These are phyloP conservation scores for Fusarium sp. DNA, from an alignment of 2,329 filamentous ascomycete genomes.

Conservation along the genomic window DNA sequence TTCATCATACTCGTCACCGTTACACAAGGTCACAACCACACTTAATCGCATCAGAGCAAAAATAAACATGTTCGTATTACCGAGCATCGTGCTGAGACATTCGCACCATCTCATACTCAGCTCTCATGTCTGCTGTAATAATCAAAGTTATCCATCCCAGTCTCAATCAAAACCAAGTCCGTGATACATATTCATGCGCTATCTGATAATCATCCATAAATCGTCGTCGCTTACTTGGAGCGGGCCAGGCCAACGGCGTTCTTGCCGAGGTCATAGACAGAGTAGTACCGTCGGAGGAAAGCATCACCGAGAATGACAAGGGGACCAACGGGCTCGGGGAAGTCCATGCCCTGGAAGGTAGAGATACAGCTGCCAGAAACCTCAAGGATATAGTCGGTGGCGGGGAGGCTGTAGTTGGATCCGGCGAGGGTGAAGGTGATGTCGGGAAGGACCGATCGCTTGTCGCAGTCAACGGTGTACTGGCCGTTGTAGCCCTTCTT, in stretches of 20 bases:
- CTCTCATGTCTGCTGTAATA: constrained; percentile 21
- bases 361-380: constrained; percentile 96
- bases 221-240: constrained; percentile 64
- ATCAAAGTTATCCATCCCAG: constrained; percentile 33
- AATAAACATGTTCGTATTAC: constrained; percentile 37
- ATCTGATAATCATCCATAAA: constrained; percentile 31
- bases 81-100: constrained; percentile 31
- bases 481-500: constrained; percentile 98
- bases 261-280: constrained; percentile 93
- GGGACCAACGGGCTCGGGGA: constrained; percentile 85
- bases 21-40: not conserved
- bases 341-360: constrained; percentile 96
- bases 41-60: constrained; percentile 4
- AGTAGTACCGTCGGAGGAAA: constrained; percentile 87
- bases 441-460: constrained; percentile 84
- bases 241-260: constrained; percentile 87
- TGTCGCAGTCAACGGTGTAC: constrained; percentile 90
- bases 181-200: constrained; percentile 32
- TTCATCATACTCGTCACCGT: constrained; percentile 1
- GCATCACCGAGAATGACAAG: constrained; percentile 94
- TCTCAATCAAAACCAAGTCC: constrained; percentile 32
- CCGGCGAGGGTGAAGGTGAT: constrained; percentile 89
- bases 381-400: constrained; percentile 95
- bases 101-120: constrained; percentile 13
- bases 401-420: constrained; percentile 88